Evolutionary conservation across 169 alveolate species (phyloP), one percentile per base, ranked within the genome.

Genomic region (Amoebophrya sp.): DNA sequence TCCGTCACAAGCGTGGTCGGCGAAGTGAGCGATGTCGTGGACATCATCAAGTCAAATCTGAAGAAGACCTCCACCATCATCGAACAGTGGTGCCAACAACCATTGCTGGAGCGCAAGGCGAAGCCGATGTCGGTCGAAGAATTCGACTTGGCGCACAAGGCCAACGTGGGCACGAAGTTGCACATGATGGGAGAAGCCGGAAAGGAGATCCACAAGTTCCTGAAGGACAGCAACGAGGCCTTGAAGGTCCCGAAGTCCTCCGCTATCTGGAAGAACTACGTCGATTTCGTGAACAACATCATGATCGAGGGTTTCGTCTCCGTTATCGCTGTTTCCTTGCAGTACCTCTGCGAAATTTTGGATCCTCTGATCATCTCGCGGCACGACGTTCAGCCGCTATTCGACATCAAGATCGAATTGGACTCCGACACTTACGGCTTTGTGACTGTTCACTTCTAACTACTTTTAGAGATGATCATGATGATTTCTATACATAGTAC

Each of bases 181-280:
- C 95, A 94, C 89, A 94, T 93, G 36, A 96, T 93, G 95, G 93
- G 94, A 33, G 97, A 96, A 91, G 96, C 96, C 33, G 99, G 99
- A 47, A 96, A 95, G 92, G 97, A 95, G 91, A 96, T 97, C 55
- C 97, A 96, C 93, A 97, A 96, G 92, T 92, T 95, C 29, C 95
- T 98, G 93, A 97, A 97, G 94, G 98, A 97, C 93, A 97, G 98
- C 39, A 96, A 97, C 40, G 98, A 96, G 65, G 96, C 97, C 91
- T 96, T 98, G 90, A 97, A 97, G 93, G 96, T 96, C 65, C 96
- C 96, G 89, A 97, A 96, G 95, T 97, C 97, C 91, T 92, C 95
- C 41, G 93, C 95, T 14, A 96, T 96, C 92, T 98, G 99, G 99
- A 94, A 95, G 90, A 95, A 95, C 89, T 97, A 97, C 76, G 95